Conservation (phyloP, 805 yeast genomes). For the Saturnispora sanitii region DNA sequence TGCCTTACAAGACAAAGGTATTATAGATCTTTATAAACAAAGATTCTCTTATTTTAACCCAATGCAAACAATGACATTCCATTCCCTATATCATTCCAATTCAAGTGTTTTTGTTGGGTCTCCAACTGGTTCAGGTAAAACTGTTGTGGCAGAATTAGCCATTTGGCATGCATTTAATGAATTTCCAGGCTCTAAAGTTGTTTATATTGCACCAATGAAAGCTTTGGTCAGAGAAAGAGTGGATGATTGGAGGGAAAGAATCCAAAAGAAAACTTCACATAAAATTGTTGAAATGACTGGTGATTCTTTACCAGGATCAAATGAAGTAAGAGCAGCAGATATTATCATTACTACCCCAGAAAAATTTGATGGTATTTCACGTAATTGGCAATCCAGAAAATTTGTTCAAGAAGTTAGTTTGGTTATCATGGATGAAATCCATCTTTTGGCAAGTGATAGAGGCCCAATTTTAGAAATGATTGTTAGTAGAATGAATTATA, state of each 20-base stretch:
- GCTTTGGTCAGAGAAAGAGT: conserved; percentile 79
- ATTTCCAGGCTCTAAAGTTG: conserved; percentile 70
- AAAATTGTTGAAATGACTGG: conserved; percentile 73
- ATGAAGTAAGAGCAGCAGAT: conserved; percentile 57
- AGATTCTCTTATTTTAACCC: conserved; percentile 88
- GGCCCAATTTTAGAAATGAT: conserved; percentile 84
- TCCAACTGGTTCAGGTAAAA: conserved; percentile 98
- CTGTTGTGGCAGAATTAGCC: conserved; percentile 93
- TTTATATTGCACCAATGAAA: conserved; percentile 85
- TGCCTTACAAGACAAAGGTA: conserved; percentile 59
- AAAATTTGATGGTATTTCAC: conserved; percentile 79
- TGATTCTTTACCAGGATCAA: conserved; percentile 67
- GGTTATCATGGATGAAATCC: conserved; percentile 81
- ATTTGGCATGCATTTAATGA: conserved; percentile 92
- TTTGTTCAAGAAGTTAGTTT: conserved; percentile 68
- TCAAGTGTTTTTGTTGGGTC: conserved; percentile 88
- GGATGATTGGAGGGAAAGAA: conserved; percentile 61
- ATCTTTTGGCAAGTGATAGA: conserved; percentile 72
- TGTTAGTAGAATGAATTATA: conserved; percentile 77
- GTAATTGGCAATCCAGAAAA: conserved; percentile 73
- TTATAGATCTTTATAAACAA: conserved; percentile 58
- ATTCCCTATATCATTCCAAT: conserved; percentile 70
- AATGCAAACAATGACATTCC: conserved; percentile 97
- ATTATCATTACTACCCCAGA: conserved; percentile 79
- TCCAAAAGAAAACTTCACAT: conserved; percentile 36